Base-by-base conservation (phyloP, 352 stramenopile genomes). In the Elongisporangium anandrum region DNA sequence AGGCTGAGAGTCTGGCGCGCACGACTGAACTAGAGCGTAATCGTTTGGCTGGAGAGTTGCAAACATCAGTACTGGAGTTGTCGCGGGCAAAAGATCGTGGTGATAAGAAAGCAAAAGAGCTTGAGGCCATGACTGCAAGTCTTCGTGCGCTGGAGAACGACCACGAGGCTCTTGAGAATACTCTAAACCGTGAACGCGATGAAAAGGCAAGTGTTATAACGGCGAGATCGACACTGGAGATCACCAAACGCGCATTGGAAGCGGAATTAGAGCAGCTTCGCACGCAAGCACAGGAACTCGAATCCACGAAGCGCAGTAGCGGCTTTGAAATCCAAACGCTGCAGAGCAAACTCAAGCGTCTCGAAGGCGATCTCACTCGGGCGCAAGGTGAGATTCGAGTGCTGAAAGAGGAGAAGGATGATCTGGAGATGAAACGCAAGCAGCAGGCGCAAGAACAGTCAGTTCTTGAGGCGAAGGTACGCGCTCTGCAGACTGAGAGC, bases 101-200 rank as follows among this genome's bases (percentile, higher is more conserved):
- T 4, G 72, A 77, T 1, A 69, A 75, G 19, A 71, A 75, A 52
- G 56, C 58, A 19, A 75, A 73, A 54, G 70, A 84, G 20, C n/a
- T 47, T 3, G 68, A 84, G 50, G 19, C 63, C 20, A 54, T 70
- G 23, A 63, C 54, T 20, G 21, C 50, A 54, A 69, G 23, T 50
- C 53, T 48, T 50, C 66, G 58, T 9, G 39, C 61, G 50, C 51
- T 69, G 24, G 60, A 65, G 39, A 57, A 69, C 13, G 77, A 84
- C 17, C 69, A 73, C 29, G 74, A 83, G 13, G 3, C 54, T 0
- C 20, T 70, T 12, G 66, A 79, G 22, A 52, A 55, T 16, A 38
- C 55, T 22, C 45, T 80, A 1, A 63, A 23, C 2, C 64, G 61
- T 19, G 65, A 78, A 38, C 53, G 58, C 20, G 60, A 73, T 7